phyloP scores from a whole-genome alignment of 208 protist genomes.

The Eutreptiella sp. region DNA sequence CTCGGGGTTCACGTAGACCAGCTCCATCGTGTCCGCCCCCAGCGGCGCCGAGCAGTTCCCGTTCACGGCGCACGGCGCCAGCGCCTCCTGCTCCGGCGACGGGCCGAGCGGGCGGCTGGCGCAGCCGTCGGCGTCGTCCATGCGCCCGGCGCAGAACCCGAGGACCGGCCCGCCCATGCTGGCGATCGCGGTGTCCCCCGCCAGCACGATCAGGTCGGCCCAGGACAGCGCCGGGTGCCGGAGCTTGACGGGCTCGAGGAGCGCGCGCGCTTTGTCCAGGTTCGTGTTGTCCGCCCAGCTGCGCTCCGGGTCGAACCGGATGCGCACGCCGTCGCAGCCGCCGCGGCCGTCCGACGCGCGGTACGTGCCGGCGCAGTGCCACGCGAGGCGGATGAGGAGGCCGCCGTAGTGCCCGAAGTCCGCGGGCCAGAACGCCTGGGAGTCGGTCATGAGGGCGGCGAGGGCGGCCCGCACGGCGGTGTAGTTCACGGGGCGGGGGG shows the following conservation, averaged over 20 bases:
- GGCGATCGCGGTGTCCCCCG: constrained; percentile 34
- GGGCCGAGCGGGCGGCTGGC: constrained; percentile 17
- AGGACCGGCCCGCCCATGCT: constrained; percentile 33
- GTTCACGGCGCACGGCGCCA: no score
- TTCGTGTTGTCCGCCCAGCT: constrained; percentile 42
- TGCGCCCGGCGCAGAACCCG: constrained; percentile 34
- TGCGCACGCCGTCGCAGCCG: constrained; percentile 16
- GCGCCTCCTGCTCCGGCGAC: constrained; percentile 15
- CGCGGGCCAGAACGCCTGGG: constrained; percentile 34
- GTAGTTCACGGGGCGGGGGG: no score
- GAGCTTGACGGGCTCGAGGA: constrained; percentile 40
- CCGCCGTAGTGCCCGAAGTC: constrained; percentile 42
- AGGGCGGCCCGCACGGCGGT: no score
- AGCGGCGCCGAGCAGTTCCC: constrained; percentile 17
- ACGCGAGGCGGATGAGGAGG: constrained; percentile 41
- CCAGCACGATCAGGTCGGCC: constrained; percentile 46
- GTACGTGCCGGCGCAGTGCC: constrained; percentile 44
- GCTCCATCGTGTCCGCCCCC: constrained; percentile 7
- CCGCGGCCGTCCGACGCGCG: constrained; percentile 36
- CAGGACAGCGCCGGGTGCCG: constrained; percentile 40
- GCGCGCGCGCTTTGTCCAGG: constrained; percentile 36
- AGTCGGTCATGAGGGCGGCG: constrained; percentile 26
- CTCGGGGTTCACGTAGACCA: constrained; percentile 47
- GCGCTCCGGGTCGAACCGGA: constrained; percentile 29
- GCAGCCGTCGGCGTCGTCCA: constrained; percentile 25